Evolutionary conservation across 1,139 yeast genomes (phyloP), one percentile per base, ranked within the genome.

Genomic region (Fermentozyma sake): DNA sequence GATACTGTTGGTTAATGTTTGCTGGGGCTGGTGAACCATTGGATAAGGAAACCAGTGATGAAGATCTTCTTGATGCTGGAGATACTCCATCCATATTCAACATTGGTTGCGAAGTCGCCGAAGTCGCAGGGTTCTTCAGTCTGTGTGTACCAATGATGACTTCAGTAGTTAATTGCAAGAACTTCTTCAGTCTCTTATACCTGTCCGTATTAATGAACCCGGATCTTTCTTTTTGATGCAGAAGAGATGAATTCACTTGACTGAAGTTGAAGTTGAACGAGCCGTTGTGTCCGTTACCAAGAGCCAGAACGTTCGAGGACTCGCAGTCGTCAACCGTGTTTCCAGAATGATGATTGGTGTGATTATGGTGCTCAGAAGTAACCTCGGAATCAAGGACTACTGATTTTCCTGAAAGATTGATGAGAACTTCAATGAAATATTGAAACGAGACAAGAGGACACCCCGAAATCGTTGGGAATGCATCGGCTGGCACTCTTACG

Each of bases 391-490:
- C 68, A 6, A 60, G 33, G 7, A 45, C 34, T 4, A 63, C 45
- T 2, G 67, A 44, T 38, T 63, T 66, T 2, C 73, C 73, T 3
- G 70, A 61, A 23, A 87, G 57, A 46, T 86, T 87, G 14, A 83
- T 75, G 32, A 86, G 68, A 1, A 82, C 91, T 49, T 87, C 96
- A 11, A 87, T 63, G 47, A 82, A 84, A 50, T 87, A 87, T 45
- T 84, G 93, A 52, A 87, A 87, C 3, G 87, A 72, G 4, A 86
- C 86, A 27, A 80, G 59, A 2, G 79, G 79, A 34, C 85, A 76
- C 2, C 84, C 84, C 21, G 73, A 69, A 9, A 86, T 81, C 0
- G 95, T 83, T 0, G 96, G 94, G 49, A 87, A 85, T 1, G 85
- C 78, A 43, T 87, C 96, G 0, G 84, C 75, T 0, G 96, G 96